Conservation (phyloP, 169 alveolate species). For the Plasmodium gaboni region DNA sequence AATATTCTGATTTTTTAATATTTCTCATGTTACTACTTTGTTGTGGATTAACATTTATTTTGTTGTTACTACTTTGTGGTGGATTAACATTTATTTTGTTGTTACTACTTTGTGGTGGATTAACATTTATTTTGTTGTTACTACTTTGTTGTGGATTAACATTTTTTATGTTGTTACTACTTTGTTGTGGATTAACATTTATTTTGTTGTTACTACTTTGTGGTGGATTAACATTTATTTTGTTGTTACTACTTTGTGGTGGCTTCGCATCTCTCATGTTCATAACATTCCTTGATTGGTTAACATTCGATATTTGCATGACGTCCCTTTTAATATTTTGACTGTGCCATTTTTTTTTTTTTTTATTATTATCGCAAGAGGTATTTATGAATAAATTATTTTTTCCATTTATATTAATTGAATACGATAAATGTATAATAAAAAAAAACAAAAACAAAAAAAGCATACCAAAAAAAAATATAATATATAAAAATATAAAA, state of each 20-base stretch:
- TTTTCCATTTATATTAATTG: slow-evolving; percentile 9
- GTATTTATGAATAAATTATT: background rate
- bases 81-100: too few species aligned
- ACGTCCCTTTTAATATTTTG: background rate
- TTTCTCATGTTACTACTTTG: background rate
- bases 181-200: background rate
- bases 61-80: background rate
- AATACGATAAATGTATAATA: background rate
- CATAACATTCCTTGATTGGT: too few species aligned
- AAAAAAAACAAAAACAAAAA: background rate
- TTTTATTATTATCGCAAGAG: background rate
- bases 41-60: background rate
- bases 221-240: too few species aligned
- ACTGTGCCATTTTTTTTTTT: background rate
- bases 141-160: background rate
- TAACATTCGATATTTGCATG: background rate
- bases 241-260: background rate
- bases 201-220: too few species aligned
- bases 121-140: too few species aligned
- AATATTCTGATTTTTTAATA: too few species aligned
- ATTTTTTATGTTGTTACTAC: too few species aligned
- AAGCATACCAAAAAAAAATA: slow-evolving; percentile 13
- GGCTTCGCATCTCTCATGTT: background rate
- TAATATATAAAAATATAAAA: background rate
- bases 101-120: background rate